A percentile compares a stretch with the other conserved stretches of the same genome.
These are phyloP conservation scores for Bolboschoenoplectus hybrid DNA, from an alignment of 202 grass and related monocot species.

Conservation along the genomic window DNA sequence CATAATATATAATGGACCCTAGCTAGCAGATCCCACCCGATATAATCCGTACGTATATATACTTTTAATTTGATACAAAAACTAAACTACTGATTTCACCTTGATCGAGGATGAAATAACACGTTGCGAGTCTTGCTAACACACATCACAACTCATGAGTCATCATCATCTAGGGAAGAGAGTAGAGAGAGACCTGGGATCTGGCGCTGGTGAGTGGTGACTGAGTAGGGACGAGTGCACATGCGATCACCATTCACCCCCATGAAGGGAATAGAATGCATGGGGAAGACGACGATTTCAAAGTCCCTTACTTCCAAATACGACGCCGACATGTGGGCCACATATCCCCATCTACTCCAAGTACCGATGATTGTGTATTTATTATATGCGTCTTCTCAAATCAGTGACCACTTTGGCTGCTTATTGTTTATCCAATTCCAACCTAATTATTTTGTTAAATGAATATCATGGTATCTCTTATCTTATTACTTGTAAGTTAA, in stretches of 20 bases:
- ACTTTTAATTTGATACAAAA: no score
- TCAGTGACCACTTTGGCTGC: not conserved
- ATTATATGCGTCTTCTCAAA: not conserved
- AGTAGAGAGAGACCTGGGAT: not conserved
- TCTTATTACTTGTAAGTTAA: not conserved
- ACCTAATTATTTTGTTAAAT: not conserved
- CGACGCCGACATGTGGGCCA: constrained; percentile 40
- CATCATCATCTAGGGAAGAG: no score
- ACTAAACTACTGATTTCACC: no score
- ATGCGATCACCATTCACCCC: constrained; percentile 14
- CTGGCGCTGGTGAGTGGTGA: not conserved
- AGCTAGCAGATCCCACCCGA: no score
- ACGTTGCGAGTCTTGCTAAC: no score
- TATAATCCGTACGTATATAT: no score
- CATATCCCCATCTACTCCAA: not conserved
- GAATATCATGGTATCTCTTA: not conserved
- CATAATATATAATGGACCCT: no score
- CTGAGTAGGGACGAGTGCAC: constrained; percentile 30
- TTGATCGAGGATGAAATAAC: no score
- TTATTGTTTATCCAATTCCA: not conserved
- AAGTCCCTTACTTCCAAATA: constrained; percentile 30
- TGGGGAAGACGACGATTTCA: constrained; percentile 34
- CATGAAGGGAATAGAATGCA: constrained; percentile 19
- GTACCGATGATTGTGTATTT: not conserved
- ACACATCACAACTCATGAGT: no score